Percentiles rank a stretch among this genome's conserved stretches.
Conservation (phyloP, 1,139 yeast genomes). For the Nakaseomyces glabratus region DNA sequence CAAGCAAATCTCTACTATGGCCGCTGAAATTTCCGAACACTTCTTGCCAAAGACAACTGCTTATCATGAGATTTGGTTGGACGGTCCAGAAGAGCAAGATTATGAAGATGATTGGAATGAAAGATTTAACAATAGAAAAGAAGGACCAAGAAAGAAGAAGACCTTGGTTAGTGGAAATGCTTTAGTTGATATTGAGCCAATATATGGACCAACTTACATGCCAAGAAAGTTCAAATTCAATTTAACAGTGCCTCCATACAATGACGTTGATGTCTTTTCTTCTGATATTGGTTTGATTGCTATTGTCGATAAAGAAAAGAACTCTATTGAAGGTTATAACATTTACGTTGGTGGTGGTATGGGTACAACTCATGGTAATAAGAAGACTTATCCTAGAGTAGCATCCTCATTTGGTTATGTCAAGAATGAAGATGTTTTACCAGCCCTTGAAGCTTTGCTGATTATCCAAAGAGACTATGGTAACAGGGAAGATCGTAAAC, state of each 20-base stretch:
- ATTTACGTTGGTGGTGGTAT: conserved; percentile 96
- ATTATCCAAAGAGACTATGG: conserved; percentile 92
- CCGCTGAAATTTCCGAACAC: conserved; percentile 65
- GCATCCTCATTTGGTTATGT: conserved; percentile 82
- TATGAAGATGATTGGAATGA: conserved; percentile 53
- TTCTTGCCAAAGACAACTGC: conserved; percentile 89
- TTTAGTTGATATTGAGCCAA: conserved; percentile 75
- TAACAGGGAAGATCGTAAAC: conserved; percentile 93
- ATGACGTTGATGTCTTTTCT: conserved; percentile 94
- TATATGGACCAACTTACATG: conserved; percentile 76
- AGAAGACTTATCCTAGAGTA: conserved; percentile 92
- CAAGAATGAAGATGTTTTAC: conserved; percentile 54
- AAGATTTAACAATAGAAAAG: conserved; percentile 64
- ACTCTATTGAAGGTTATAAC: conserved; percentile 62
- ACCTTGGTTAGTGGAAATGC: conserved; percentile 84
- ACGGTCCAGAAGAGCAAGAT: conserved; percentile 74
- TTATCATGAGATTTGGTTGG: conserved; percentile 94
- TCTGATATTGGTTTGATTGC: conserved; percentile 92
- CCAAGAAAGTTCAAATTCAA: conserved; percentile 96
- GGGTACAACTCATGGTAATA: conserved; percentile 97
- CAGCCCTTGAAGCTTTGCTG: conserved; percentile 87
- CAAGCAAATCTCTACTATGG: conserved; percentile 56
- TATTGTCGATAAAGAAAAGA: conserved; percentile 58
- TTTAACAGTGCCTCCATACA: conserved; percentile 91
- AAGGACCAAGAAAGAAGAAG: conserved; percentile 72